These are phyloP conservation scores for Camillea tinctor DNA, from an alignment of 2,329 filamentous ascomycete genomes.

Conservation along the genomic window DNA sequence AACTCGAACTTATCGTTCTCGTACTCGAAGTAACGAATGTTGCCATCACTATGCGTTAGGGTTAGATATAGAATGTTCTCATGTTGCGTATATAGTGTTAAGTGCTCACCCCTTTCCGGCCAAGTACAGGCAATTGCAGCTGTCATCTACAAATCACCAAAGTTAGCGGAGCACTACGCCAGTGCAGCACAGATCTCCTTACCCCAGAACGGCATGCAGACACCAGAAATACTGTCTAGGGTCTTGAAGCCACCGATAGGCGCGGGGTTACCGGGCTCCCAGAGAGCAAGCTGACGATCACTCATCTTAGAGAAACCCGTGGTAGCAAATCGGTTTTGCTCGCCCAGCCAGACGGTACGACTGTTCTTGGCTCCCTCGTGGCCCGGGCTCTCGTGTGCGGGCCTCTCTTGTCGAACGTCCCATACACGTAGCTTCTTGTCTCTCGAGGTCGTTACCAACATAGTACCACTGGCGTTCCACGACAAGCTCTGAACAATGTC, in stretches of 20 bases:
- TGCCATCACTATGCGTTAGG: conserved; percentile 71
- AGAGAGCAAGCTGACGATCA: conserved; percentile 90
- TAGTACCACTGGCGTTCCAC: conserved; percentile 86
- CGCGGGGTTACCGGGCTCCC: conserved; percentile 84
- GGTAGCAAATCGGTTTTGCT: conserved; percentile 92
- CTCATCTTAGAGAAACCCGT: conserved; percentile 99
- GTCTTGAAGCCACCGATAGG: conserved; percentile 88
- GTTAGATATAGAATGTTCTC: conserved; percentile 16
- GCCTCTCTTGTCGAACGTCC: conserved; percentile 92
- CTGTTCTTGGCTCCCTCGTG: conserved; percentile 97
- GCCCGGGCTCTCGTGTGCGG: conserved; percentile 79
- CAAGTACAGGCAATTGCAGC: conserved; percentile 91
- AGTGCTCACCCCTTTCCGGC: conserved; percentile 86
- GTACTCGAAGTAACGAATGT: conserved; percentile 98
- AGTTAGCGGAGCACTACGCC: conserved; percentile 22
- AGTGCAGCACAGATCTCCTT: conserved; percentile 23
- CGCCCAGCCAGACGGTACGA: conserved; percentile 93
- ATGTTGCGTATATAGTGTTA: conserved; percentile 3
- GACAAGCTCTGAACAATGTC: conserved; percentile 95
- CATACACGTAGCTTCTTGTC: conserved; percentile 98
- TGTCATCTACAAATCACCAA: conserved; percentile 63
- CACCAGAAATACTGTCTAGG: conserved; percentile 92
- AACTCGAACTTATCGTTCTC: conserved; percentile 99
- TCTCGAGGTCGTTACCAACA: conserved; percentile 88
- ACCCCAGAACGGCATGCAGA: conserved; percentile 99